These are phyloP conservation scores for Syzygium jambos DNA, from an alignment of 345 rosid species.

Conservation along the genomic window DNA sequence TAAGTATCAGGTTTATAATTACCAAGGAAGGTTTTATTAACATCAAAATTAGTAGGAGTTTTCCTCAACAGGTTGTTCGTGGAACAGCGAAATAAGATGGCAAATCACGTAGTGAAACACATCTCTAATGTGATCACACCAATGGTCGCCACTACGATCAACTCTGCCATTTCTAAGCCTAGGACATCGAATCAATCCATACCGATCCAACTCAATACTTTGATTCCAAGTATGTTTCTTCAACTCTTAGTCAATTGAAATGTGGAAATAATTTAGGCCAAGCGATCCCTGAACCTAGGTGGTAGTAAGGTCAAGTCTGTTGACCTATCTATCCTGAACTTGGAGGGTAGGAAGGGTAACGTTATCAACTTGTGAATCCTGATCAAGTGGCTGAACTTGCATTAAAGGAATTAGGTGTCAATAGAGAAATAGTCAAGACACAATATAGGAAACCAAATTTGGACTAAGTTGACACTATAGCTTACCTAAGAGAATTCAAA, in stretches of 20 bases:
- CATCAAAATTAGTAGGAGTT: no score
- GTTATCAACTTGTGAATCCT: neutral
- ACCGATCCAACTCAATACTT: neutral
- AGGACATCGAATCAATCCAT: neutral
- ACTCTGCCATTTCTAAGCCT: neutral
- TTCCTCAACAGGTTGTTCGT: no score
- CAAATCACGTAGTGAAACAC: neutral
- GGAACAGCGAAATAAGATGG: neutral
- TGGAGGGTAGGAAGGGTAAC: neutral
- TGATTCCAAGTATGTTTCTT: neutral
- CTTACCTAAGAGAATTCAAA: neutral
- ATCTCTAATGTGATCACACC: neutral
- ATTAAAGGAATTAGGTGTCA: neutral
- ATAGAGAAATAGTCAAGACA: no score
- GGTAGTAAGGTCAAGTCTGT: no score
- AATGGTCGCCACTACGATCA: neutral
- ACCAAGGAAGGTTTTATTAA: no score
- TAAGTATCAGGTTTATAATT: no score
- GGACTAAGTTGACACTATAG: neutral
- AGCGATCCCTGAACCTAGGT: neutral
- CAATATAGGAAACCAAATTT: rapidly evolving
- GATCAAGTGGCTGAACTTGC: neutral
- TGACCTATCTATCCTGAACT: neutral
- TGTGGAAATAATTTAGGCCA: neutral
- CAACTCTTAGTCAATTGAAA: neutral